Base-by-base conservation (phyloP, 1,139 yeast genomes). In the Lodderomyces jiufengensis region DNA sequence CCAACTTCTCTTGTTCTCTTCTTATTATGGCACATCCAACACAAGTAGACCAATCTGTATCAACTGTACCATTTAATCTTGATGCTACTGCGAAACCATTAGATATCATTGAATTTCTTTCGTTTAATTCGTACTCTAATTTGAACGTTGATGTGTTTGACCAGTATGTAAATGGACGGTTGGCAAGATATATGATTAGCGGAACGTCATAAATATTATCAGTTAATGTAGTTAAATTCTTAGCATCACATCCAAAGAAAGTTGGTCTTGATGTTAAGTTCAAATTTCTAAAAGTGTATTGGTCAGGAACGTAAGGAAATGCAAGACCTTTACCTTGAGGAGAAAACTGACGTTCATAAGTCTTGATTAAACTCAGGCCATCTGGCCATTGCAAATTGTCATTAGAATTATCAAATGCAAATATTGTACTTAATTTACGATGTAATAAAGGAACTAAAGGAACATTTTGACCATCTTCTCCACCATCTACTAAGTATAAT, bases 241-340 rank as follows among this genome's bases (percentile, higher is more conserved):
- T 43, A 5, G 70, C 73, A 40, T 66, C 61, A 48, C 74, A 68
- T 3, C 74, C 74, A 41, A 68, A 67, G 43, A 68, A 68, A 1
- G 70, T 60, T 20, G 74, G 74, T 44, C 51, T 61, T 7, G 71
- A 60, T 3, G 73, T 65, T 44, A 68, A 57, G 43, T 62, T 63
- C 35, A 59, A 51, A 36, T 59, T 57, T 20, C 55, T 45, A 44
- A 66, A 65, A 0, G 67, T 54, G 12, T 50, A 38, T 25, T 41
- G 48, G 32, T 57, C 66, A 2, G 72, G 72, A n/a, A 66, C 67
- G 39, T 63, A 56, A 1, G 71, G 71, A 40, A 61, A 57, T 3
- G 57, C 46, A 20, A 61, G 46, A 3, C 51, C 46, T 33, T 49
- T 48, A 3, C 62, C 66, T 54, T 61, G 52, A 16, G 57, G 39